Evolutionary conservation across 345 rosid genomes (phyloP), one percentile per base, ranked within the genome.

Genomic region (Schrenkiella parvula): DNA sequence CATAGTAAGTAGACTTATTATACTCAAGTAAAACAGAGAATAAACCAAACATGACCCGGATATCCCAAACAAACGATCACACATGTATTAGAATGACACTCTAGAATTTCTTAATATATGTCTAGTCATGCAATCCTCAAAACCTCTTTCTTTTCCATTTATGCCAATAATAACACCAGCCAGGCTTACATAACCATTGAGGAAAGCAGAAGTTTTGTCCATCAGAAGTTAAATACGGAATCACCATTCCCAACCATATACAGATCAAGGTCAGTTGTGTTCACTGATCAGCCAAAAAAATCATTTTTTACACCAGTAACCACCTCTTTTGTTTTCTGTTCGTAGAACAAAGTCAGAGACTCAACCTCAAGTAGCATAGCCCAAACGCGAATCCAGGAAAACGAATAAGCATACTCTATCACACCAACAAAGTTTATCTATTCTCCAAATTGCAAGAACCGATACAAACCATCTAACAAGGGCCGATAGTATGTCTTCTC

Each of bases 1-100:
- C 83, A 31, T 42, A 72, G 43, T 7, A 47, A 35, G 58, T 44
- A 70, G 26, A 32, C 19, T 48, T 64, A 18, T 50, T 65, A n/a
- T 18, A 32, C 69, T 19, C 26, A 31, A 43, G 17, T 6, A 8
- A 25, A 51, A 19, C 41, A 61, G 5, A 21, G 26, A 61, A 46
- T 12, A 19, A 18, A 37, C 67, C 35, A 47, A 22, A 70, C 65
- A 44, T 57, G 37, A 41, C 3, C 3, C 1, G 1, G 21, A 28
- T 26, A 38, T 10, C 23, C 62, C 51, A 29, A 61, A 17, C 48
- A 47, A 43, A 44, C 12, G 9, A 42, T 53, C 23, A 57, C 46
- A 59, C 6, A 44, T 13, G 59, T 52, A 60, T 37, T 48, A 50
- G 68, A 71, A 26, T 37, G 39, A 38, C 22, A 59, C 21, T 23